These are phyloP conservation scores for Rosa rugosa DNA, from an alignment of 306 rosid genomes.

Conservation along the genomic window DNA sequence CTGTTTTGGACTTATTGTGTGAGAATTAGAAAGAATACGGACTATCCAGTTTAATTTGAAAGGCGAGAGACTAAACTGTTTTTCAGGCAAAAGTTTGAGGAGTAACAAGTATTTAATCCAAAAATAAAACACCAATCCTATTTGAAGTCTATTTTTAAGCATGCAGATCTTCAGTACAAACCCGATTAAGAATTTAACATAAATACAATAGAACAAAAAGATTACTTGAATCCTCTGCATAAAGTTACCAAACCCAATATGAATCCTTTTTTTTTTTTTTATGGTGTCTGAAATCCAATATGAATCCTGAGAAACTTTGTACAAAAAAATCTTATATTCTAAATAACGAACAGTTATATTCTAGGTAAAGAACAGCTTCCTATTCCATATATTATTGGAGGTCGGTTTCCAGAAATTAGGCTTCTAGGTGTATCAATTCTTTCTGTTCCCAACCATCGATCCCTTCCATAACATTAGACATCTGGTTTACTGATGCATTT, in stretches of 20 bases:
- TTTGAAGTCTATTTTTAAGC: too few species aligned
- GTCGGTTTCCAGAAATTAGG: background rate
- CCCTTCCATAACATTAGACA: conserved; percentile 7
- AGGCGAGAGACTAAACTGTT: too few species aligned
- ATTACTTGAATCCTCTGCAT: background rate
- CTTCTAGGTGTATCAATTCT: background rate
- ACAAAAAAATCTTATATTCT: conserved; percentile 35
- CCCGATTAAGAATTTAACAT: too few species aligned
- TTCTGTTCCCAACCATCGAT: background rate
- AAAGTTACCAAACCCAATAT: background rate
- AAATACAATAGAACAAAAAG: background rate
- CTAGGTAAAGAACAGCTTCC: background rate
- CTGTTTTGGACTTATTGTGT: too few species aligned
- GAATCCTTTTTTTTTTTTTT: too few species aligned
- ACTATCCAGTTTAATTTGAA: too few species aligned
- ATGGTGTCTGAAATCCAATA: background rate
- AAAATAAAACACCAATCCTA: too few species aligned
- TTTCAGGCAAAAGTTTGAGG: too few species aligned
- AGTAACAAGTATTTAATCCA: too few species aligned
- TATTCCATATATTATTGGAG: background rate
- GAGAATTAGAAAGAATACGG: too few species aligned
- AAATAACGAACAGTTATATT: background rate
- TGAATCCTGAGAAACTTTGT: conserved; percentile 29
- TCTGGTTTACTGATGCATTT: background rate
- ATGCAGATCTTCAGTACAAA: background rate